These are phyloP conservation scores for Podosphaera xanthii DNA, from an alignment of 2,329 filamentous ascomycete species.

Conservation along the genomic window DNA sequence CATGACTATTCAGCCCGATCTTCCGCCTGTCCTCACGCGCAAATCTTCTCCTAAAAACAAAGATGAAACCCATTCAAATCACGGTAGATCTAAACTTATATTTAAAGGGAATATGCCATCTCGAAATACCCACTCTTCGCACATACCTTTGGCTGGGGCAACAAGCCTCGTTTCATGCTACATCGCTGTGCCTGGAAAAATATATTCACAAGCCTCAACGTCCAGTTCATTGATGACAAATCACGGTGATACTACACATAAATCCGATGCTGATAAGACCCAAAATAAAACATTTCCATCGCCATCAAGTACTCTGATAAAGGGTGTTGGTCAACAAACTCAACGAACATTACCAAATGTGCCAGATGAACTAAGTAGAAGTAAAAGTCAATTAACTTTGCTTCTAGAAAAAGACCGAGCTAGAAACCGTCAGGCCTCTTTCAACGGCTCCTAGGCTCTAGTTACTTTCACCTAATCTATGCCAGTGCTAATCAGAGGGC, in stretches of 20 bases:
- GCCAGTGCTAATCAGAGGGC: too few relatives aligned
- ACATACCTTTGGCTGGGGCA: not conserved
- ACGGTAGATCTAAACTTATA: not conserved
- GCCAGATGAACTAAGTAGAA: conserved; percentile 25
- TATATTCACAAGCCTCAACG: not conserved
- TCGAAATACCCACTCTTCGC: not conserved
- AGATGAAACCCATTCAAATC: not conserved
- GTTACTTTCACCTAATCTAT: too few relatives aligned
- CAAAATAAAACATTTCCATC: not conserved
- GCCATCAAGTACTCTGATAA: not conserved
- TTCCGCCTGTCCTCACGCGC: too few relatives aligned
- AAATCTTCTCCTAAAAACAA: not conserved
- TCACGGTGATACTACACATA: not conserved
- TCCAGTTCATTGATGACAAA: not conserved
- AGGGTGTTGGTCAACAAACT: conserved; percentile 8
- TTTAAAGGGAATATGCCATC: not conserved
- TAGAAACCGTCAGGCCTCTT: conserved; percentile 10
- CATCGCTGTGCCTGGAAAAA: not conserved
- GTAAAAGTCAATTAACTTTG: conserved; percentile 36
- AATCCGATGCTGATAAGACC: not conserved
- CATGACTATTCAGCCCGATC: not conserved
- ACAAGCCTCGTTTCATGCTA: not conserved
- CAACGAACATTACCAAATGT: conserved; percentile 2
- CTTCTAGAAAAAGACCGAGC: conserved; percentile 30
- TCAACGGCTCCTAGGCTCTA: too few relatives aligned